phyloP scores from a whole-genome alignment of 176 grass and related monocot genomes.

The Pharus latifolius region DNA sequence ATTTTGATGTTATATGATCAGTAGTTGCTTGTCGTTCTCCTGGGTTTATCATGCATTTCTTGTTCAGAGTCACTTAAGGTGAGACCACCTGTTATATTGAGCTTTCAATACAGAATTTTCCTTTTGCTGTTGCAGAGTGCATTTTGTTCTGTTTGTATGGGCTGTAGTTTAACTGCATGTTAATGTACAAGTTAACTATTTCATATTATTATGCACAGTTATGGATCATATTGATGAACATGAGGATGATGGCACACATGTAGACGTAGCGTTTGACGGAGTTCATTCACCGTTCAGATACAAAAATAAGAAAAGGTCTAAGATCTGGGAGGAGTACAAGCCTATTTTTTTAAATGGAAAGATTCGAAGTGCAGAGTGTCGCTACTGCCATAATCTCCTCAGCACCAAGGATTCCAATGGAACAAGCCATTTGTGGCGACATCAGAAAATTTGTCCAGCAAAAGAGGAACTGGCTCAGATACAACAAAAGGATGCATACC shows the following conservation, averaged over 20 bases:
- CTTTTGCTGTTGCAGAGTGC: background rate
- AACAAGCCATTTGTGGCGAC: constrained; percentile 46
- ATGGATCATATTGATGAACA: constrained; percentile 6
- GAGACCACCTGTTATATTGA: no score
- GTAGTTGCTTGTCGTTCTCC: no score
- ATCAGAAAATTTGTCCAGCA: constrained; percentile 43
- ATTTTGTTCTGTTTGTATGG: background rate
- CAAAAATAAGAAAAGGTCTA: constrained; percentile 52
- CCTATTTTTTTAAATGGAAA: constrained; percentile 41
- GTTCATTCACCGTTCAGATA: constrained; percentile 17
- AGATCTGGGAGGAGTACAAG: constrained; percentile 57
- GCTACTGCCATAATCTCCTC: constrained; percentile 41
- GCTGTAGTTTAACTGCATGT: background rate
- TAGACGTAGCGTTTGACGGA: constrained; percentile 11
- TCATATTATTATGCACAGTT: background rate
- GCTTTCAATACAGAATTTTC: background rate
- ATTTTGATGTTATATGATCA: no score
- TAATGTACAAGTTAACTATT: background rate
- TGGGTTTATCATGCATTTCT: no score
- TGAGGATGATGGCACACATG: constrained; percentile 14
- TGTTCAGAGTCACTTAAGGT: no score
- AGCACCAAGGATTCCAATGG: constrained; percentile 57
- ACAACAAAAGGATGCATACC: constrained; percentile 35
- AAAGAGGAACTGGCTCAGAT: constrained; percentile 6
- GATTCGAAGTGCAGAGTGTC: constrained; percentile 39